phyloP scores from a whole-genome alignment of 352 stramenopile species.

The Blastocystis sp. region DNA sequence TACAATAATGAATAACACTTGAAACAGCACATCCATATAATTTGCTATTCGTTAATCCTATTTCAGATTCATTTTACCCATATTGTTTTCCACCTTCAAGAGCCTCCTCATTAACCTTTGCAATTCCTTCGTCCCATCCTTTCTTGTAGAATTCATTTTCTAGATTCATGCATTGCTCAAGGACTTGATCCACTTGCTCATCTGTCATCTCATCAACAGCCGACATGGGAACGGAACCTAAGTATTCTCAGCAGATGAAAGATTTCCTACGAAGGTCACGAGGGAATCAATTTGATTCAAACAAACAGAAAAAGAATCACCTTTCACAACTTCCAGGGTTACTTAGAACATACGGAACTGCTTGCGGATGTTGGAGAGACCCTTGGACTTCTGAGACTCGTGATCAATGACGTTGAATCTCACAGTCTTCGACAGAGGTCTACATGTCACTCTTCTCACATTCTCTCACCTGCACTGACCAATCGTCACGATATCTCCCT shows the following conservation, averaged over 20 bases:
- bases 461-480: no score
- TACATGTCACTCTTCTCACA: no score
- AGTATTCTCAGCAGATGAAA: not conserved
- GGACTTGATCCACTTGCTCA: not conserved
- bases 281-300: not conserved
- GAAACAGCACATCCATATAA: slow-evolving; percentile 17
- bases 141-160: slow-evolving; percentile 29
- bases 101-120: slow-evolving; percentile 11
- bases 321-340: not conserved
- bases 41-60: not conserved
- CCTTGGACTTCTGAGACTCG: slow-evolving; percentile 45
- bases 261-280: not conserved
- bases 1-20: slow-evolving; percentile 32
- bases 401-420: no score
- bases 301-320: slow-evolving; percentile 23
- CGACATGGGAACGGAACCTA: not conserved
- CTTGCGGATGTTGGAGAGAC: slow-evolving; percentile 78
- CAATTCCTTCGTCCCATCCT: not conserved
- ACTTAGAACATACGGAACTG: slow-evolving; percentile 94
- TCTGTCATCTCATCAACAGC: not conserved
- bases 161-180: slow-evolving; percentile 27
- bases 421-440: no score
- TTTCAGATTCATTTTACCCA: not conserved
- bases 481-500: no score
- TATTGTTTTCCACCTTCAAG: slow-evolving; percentile 1